Conservation (phyloP, 495 filamentous ascomycete species). For the Neurospora sublineolata region DNA sequence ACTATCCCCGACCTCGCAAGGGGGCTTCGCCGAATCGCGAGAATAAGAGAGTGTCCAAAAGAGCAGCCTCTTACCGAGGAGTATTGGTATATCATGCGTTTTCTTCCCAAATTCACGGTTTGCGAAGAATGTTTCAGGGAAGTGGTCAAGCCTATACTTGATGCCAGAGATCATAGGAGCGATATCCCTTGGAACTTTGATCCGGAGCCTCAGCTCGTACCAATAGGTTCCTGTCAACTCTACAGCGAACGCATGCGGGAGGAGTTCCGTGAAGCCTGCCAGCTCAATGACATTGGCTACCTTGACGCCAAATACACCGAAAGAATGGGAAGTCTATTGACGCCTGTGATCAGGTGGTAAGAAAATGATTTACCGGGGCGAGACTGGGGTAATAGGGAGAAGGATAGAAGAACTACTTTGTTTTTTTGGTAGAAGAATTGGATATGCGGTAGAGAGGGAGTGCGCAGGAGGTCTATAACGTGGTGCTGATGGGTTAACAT, state of each 20-base stretch:
- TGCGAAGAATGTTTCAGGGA: slow-evolving; percentile 51
- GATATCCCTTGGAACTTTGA: slow-evolving; percentile 40
- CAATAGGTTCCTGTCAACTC: slow-evolving; percentile 54
- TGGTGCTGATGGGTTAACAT: neutral
- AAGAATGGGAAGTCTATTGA: slow-evolving; percentile 13
- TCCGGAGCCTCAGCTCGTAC: neutral
- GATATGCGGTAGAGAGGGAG: neutral
- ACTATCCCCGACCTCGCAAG: slow-evolving; percentile 23
- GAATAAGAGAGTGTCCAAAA: slow-evolving; percentile 15
- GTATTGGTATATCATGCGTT: slow-evolving; percentile 30
- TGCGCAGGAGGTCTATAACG: neutral
- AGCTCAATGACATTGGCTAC: slow-evolving; percentile 43
- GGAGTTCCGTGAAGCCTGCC: slow-evolving; percentile 48
- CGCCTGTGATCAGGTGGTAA: neutral
- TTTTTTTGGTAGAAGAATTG: neutral
- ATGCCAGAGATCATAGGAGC: slow-evolving; percentile 21
- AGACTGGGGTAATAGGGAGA: neutral
- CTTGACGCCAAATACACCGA: slow-evolving; percentile 40
- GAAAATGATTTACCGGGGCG: neutral
- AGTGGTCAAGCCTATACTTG: slow-evolving; percentile 52
- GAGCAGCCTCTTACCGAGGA: slow-evolving; percentile 15
- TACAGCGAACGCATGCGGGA: slow-evolving; percentile 65
- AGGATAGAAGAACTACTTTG: neutral
- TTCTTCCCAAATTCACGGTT: slow-evolving; percentile 29
- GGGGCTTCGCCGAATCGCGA: slow-evolving; percentile 21